Percentiles rank a stretch among this genome's conserved stretches.
These are phyloP conservation scores for Neopestalotiopsis clavispora DNA, from an alignment of 2,329 filamentous ascomycete genomes.

Conservation along the genomic window DNA sequence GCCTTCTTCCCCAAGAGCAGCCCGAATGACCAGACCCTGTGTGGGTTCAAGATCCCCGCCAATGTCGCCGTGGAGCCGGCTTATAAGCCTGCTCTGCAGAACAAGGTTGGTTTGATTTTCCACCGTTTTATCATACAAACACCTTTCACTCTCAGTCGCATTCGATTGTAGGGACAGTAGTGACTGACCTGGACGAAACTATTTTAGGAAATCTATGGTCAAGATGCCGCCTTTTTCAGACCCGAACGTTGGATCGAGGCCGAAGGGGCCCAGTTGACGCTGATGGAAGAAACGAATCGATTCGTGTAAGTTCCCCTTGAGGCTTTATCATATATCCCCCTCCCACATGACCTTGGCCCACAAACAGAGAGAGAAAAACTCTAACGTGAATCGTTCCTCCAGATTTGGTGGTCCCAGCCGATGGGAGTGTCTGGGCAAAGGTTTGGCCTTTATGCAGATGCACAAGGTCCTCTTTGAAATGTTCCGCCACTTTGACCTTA, in stretches of 20 bases:
- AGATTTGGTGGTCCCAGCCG: conserved; percentile 9
- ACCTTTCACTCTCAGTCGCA: not conserved
- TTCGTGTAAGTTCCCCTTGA: not conserved
- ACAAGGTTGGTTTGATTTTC: not conserved
- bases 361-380: not conserved
- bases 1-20: conserved; percentile 20
- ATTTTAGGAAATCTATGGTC: not conserved
- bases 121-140: not conserved
- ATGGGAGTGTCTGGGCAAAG: conserved; percentile 12
- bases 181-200: not conserved
- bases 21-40: conserved; percentile 10
- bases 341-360: no score
- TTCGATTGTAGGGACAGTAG: not conserved
- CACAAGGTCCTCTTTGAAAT: conserved; percentile 10
- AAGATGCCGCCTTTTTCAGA: conserved; percentile 8
- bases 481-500: conserved; percentile 6
- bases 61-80: conserved; percentile 15
- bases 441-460: conserved; percentile 12
- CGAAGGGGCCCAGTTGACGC: not conserved
- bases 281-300: conserved; percentile 1
- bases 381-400: not conserved
- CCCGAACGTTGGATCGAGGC: conserved; percentile 9
- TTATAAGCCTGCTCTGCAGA: conserved; percentile 4
- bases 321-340: not conserved
- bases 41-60: conserved; percentile 17